A percentile compares a stretch with the other conserved stretches of the same genome.
Conservation (phyloP, 1,139 yeast genomes). For the Pichia sp. region DNA sequence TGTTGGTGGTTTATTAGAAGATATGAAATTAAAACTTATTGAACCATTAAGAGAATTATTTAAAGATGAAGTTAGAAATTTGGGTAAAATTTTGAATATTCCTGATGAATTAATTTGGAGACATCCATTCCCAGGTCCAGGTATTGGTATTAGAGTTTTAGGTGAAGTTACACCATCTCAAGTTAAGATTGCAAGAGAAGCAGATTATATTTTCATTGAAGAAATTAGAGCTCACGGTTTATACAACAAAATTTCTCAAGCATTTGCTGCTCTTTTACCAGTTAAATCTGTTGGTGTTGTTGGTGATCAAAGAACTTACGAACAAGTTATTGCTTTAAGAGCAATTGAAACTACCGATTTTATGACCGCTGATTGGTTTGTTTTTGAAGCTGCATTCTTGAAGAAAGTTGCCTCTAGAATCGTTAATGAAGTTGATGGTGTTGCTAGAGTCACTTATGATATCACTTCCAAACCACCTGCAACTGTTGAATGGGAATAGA, state of each 20-base stretch:
- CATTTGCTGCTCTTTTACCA: constrained; percentile 94
- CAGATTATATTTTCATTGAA: constrained; percentile 91
- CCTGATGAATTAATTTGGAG: constrained; percentile 98
- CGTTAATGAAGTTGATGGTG: constrained; percentile 97
- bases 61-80: constrained; percentile 96
- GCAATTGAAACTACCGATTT: constrained; percentile 97
- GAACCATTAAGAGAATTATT: constrained; percentile 98
- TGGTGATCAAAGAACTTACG: constrained; percentile 99
- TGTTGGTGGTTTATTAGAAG: constrained; percentile 95
- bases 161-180: constrained; percentile 95
- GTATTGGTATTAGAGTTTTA: constrained; percentile 94
- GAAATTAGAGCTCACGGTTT: constrained; percentile 92
- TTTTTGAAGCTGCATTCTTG: constrained; percentile 87
- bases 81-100: constrained; percentile 91
- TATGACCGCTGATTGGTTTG: constrained; percentile 99
- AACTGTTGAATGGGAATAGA: constrained; percentile 97
- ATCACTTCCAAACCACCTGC: constrained; percentile 99
- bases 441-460: constrained; percentile 97
- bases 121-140: constrained; percentile 99
- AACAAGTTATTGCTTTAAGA: constrained; percentile 97
- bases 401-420: constrained; percentile 93
- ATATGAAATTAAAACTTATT: constrained; percentile 96
- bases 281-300: constrained; percentile 98
- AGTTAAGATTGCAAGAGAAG: constrained; percentile 94
- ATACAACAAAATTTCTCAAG: constrained; percentile 91